phyloP scores from a whole-genome alignment of 2,329 filamentous ascomycete species.

The Canariomyces notabilis region DNA sequence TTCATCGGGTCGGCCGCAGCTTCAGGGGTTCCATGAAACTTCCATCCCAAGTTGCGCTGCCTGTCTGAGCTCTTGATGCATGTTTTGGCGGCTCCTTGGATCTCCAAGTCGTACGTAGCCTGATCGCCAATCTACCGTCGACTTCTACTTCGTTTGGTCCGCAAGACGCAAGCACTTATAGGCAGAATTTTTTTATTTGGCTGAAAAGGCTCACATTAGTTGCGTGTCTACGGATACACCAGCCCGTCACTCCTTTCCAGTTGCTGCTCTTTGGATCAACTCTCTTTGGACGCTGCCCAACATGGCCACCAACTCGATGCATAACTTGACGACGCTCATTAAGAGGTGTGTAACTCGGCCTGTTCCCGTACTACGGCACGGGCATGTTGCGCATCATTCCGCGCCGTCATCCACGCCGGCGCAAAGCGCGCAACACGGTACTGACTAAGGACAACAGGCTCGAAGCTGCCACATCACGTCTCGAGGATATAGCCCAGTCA shows the following conservation, averaged over 20 bases:
- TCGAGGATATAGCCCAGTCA: slow-evolving; percentile 91
- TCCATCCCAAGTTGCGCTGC: neutral
- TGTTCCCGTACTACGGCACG: neutral
- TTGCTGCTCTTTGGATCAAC: neutral
- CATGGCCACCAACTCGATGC: slow-evolving; percentile 82
- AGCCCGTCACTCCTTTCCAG: neutral
- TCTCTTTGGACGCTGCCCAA: slow-evolving; percentile 21
- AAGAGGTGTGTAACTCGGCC: slow-evolving; percentile 67
- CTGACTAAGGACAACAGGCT: slow-evolving; percentile 62
- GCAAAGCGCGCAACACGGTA: slow-evolving; percentile 29
- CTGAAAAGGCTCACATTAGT: too few relatives aligned
- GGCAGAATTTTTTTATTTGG: neutral
- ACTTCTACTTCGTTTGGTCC: neutral
- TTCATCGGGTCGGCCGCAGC: neutral
- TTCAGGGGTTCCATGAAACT: neutral
- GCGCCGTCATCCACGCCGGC: neutral
- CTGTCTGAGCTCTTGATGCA: neutral
- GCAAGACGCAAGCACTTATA: neutral
- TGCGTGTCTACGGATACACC: neutral
- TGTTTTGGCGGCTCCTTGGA: neutral
- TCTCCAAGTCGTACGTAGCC: neutral
- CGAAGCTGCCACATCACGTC: slow-evolving; percentile 90
- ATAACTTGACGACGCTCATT: slow-evolving; percentile 94
- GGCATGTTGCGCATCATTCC: neutral
- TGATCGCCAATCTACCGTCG: neutral